phyloP scores from a whole-genome alignment of 495 filamentous ascomycete genomes.

The Podospora tetraspora region DNA sequence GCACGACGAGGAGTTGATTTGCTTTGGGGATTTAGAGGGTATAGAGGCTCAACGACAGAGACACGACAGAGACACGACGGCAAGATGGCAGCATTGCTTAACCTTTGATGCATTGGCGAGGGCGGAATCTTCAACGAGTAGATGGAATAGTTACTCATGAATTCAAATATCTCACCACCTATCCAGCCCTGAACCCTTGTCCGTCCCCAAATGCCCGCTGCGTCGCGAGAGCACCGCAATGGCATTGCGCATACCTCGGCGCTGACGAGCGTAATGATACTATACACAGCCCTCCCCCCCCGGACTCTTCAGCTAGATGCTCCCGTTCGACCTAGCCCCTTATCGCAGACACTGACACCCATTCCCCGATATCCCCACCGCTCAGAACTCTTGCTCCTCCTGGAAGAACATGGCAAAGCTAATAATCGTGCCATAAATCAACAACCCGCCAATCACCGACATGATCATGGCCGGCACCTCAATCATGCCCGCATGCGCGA shows the following conservation, averaged over 20 bases:
- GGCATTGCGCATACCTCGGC: neutral
- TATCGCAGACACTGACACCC: neutral
- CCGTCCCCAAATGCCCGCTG: neutral
- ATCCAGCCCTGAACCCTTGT: neutral
- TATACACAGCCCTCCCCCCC: neutral
- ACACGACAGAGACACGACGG: neutral
- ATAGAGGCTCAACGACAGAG: neutral
- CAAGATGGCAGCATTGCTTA: neutral
- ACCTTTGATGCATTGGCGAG: neutral
- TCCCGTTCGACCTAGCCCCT: neutral
- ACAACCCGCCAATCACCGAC: slow-evolving; percentile 82
- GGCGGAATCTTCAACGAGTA: neutral
- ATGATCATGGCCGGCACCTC: slow-evolving; percentile 83
- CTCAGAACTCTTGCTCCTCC: slow-evolving; percentile 79
- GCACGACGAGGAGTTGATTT: neutral
- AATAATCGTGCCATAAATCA: slow-evolving; percentile 98
- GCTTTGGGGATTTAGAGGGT: neutral
- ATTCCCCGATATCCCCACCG: neutral
- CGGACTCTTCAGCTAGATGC: neutral
- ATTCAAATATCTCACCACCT: neutral
- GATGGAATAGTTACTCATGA: neutral
- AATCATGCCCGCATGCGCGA: slow-evolving; percentile 82
- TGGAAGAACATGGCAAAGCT: slow-evolving; percentile 97
- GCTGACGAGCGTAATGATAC: neutral
- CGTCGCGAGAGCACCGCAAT: neutral